Base-by-base conservation (phyloP, 768 basidiomycete genomes). In the Lentinula edodes region DNA sequence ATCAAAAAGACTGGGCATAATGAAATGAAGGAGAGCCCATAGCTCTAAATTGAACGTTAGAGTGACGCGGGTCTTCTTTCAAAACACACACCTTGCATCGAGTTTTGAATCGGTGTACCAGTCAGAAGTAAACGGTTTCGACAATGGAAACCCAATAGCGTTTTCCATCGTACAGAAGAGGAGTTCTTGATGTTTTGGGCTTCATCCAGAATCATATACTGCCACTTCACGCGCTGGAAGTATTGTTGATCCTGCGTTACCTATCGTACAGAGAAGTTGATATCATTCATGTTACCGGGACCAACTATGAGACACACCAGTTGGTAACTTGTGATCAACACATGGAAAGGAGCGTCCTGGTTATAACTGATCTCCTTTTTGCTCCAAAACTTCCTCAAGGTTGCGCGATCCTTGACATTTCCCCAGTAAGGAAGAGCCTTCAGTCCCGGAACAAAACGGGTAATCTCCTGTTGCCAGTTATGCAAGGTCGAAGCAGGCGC, bases 121-220 rank as follows among this genome's bases (percentile, higher is more conserved):
- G 97, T 99, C 43, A 99, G 79, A 15, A 99, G 81, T 6, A 99
- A 80, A 48, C 97, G 85, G 74, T 99, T 99, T 58, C 97, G 85
- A 70, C 96, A 98, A 36, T 95, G 93, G 73, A 98, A 94, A 16
- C 93, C 91, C 51, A 99, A 85, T 16, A 98, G 78, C 0, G 95
- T 96, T 75, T 98, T 98, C 97, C 97, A 99, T 46, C 97, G 83
- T 8, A 93, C 91, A 73, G 91, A 94, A 23, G 92, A 86, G 23
- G 97, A 95, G 69, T 95, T 96, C 80, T 99, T 99, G 81, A 99
- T 98, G 61, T 98, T 98, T 74, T 99, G 97, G 2, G 97, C 97
- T 74, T 99, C 97, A 68, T 99, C 97, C n/a, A 99, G 81, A 62
- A 99, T 86, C 96, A 98, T 98, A 71, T 98, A 99, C 75, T 99